Evolutionary conservation across 1,284 basidiomycete genomes (phyloP).

Genomic region (Athelia psychrophila): DNA sequence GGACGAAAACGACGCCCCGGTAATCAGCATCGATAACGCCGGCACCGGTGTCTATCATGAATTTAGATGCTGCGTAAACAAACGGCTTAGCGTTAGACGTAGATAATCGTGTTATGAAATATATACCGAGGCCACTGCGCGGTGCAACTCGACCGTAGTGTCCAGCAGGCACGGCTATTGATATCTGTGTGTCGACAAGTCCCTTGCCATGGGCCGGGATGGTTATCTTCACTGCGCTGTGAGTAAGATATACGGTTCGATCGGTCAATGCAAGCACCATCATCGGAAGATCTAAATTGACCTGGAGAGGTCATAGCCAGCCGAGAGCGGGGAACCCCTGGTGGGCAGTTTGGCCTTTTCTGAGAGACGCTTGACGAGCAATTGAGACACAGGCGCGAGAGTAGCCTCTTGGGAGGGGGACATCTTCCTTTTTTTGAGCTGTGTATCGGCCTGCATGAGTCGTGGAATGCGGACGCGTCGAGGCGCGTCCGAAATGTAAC

Average conservation of each 20-base stretch:
- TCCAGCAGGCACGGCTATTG: conserved; percentile 88
- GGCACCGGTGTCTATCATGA: conserved; percentile 96
- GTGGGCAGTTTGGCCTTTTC: conserved; percentile 85
- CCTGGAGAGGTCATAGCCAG: conserved; percentile 95
- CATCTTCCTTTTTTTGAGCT: conserved; percentile 60
- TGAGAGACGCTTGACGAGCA: conserved; percentile 86
- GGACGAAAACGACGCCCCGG: conserved; percentile 88
- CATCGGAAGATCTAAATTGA: conserved; percentile 26
- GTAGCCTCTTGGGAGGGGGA: conserved; percentile 28
- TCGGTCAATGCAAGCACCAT: neutral
- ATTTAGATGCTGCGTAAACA: conserved; percentile 75
- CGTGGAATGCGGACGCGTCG: conserved; percentile 1
- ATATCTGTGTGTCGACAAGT: conserved; percentile 87
- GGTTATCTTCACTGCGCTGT: conserved; percentile 73
- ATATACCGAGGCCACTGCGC: conserved; percentile 86
- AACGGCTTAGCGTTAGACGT: no score
- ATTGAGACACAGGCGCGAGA: conserved; percentile 42
- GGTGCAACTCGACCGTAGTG: conserved; percentile 97
- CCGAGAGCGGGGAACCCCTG: conserved; percentile 81
- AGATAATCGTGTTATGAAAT: conserved; percentile 7
- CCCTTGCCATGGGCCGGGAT: conserved; percentile 88
- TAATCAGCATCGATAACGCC: conserved; percentile 98
- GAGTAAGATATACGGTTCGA: no score
- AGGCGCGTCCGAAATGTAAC: neutral
- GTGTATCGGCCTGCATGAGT: conserved; percentile 23